These are phyloP conservation scores for Gossypium thurberi DNA, from an alignment of 345 rosid species.

Conservation along the genomic window DNA sequence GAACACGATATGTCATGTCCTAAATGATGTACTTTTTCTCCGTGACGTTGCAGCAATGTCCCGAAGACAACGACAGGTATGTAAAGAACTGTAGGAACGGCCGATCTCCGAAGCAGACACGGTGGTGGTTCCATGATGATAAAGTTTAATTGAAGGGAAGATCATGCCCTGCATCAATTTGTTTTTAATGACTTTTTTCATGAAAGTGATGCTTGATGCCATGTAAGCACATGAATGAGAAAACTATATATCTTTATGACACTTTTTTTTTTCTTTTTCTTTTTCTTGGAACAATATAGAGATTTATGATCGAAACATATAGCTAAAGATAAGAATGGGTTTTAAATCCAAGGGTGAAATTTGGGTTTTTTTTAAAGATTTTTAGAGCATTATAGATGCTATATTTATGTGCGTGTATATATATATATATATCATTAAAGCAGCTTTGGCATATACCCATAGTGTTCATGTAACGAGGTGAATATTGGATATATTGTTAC, in stretches of 20 bases:
- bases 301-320: background rate
- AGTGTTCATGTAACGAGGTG: too few relatives aligned
- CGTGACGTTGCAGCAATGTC: slow-evolving; percentile 40
- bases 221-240: background rate
- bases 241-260: background rate
- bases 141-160: slow-evolving; percentile 45
- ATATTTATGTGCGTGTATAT: background rate
- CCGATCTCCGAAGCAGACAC: slow-evolving; percentile 93
- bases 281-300: background rate
- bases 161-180: slow-evolving; percentile 10
- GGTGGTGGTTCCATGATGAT: slow-evolving; percentile 97
- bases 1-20: background rate
- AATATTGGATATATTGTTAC: too few relatives aligned
- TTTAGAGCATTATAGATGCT: background rate
- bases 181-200: background rate
- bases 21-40: background rate
- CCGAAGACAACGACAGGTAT: slow-evolving; percentile 88
- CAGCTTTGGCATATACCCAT: too few relatives aligned
- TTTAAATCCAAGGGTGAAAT: background rate
- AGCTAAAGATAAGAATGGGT: background rate
- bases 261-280: background rate
- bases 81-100: slow-evolving; percentile 95
- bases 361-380: background rate
- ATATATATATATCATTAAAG: too few relatives aligned
- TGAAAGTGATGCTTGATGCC: background rate